A percentile compares a stretch with the other conserved stretches of the same genome.
Conservation (phyloP, 768 basidiomycete species). For the Ephemerocybe angulata region DNA sequence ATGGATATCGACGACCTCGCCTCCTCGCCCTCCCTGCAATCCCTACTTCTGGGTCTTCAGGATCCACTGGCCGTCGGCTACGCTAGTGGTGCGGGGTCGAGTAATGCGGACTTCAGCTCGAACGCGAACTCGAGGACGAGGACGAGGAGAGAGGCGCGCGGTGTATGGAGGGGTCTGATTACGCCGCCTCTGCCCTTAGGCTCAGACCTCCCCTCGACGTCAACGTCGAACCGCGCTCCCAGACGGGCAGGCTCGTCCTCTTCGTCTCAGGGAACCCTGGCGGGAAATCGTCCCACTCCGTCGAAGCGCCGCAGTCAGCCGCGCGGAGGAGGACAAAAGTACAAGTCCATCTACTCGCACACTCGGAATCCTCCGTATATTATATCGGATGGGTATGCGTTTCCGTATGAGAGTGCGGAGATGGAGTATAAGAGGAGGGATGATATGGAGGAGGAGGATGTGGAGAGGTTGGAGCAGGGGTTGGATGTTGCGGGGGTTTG, state of each 20-base stretch:
- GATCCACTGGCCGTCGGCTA: too few species aligned
- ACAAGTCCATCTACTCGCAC: not conserved
- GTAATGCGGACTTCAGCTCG: too few species aligned
- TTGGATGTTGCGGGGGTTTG: constrained; percentile 30
- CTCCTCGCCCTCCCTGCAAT: too few species aligned
- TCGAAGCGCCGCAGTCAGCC: not conserved
- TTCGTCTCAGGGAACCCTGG: too few species aligned
- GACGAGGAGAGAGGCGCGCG: too few species aligned
- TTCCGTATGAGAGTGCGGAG: not conserved
- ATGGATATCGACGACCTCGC: too few species aligned
- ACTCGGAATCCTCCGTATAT: not conserved
- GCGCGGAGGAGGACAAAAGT: not conserved
- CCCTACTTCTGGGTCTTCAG: too few species aligned
- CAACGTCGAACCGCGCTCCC: too few species aligned
- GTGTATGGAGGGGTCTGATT: too few species aligned
- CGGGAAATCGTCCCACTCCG: not conserved
- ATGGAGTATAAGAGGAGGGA: constrained; percentile 9
- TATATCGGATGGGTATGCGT: constrained; percentile 2
- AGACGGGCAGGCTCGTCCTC: too few species aligned
- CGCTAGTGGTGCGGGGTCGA: too few species aligned
- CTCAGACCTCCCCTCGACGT: not conserved
- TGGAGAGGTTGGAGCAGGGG: constrained; percentile 18
- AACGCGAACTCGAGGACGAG: not conserved
- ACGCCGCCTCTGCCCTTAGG: too few species aligned
- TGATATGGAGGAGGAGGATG: not conserved